These are phyloP conservation scores for Luvunga scandens DNA, from an alignment of 345 rosid genomes.

Conservation along the genomic window DNA sequence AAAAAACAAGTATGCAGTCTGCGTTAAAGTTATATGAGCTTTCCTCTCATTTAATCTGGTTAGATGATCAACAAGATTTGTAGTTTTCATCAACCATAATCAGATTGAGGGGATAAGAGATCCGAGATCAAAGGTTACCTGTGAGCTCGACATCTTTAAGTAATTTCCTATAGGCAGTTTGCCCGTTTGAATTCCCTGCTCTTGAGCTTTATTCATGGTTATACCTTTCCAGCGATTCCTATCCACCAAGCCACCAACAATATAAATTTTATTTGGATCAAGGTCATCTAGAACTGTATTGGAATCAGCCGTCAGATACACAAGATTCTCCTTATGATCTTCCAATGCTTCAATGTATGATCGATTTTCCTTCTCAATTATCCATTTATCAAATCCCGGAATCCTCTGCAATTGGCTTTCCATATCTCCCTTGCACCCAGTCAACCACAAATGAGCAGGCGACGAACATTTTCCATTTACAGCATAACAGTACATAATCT, in stretches of 20 bases:
- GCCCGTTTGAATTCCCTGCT: slow-evolving; percentile 85
- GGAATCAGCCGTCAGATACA: slow-evolving; percentile 87
- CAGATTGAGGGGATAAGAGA: not conserved
- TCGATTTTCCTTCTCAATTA: slow-evolving; percentile 72
- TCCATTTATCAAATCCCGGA: slow-evolving; percentile 90
- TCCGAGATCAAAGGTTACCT: slow-evolving; percentile 43
- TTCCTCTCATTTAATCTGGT: not conserved
- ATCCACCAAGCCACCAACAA: slow-evolving; percentile 87
- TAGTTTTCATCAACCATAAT: not conserved
- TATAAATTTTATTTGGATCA: slow-evolving; percentile 55
- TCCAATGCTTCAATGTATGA: slow-evolving; percentile 72
- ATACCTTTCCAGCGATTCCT: slow-evolving; percentile 93
- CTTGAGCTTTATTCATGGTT: slow-evolving; percentile 85
- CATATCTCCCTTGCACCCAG: slow-evolving; percentile 73
- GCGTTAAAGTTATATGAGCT: not conserved
- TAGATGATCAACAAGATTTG: not conserved
- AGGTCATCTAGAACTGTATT: slow-evolving; percentile 71
- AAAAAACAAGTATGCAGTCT: not conserved
- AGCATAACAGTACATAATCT: slow-evolving; percentile 95
- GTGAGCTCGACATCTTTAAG: slow-evolving; percentile 94
- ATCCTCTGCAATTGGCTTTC: slow-evolving; percentile 62
- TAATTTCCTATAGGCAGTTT: slow-evolving; percentile 82
- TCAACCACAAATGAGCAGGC: slow-evolving; percentile 86
- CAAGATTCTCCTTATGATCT: slow-evolving; percentile 62
- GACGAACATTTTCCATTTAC: slow-evolving; percentile 59